These are phyloP conservation scores for Entomortierella chlamydospora DNA, from an alignment of 192 early-diverging fungal species.

Conservation along the genomic window DNA sequence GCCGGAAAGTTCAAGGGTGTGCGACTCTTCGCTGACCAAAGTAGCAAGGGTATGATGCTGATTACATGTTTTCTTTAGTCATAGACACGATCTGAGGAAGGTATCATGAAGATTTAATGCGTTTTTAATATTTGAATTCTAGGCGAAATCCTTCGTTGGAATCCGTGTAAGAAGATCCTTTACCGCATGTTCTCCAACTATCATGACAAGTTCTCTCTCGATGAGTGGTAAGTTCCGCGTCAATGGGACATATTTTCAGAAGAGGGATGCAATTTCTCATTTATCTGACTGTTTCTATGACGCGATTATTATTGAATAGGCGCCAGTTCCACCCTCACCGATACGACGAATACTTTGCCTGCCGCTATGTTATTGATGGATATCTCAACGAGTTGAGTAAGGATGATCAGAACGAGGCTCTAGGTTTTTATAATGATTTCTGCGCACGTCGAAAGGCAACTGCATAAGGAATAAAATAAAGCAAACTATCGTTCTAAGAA, in stretches of 20 bases:
- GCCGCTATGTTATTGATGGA: conserved; percentile 35
- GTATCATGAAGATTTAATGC: not conserved
- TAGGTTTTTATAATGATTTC: no score
- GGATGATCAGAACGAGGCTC: conserved; percentile 1
- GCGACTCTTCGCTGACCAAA: conserved; percentile 43
- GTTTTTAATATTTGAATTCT: conserved; percentile 2
- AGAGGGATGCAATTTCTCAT: no score
- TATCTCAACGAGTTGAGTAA: conserved; percentile 3
- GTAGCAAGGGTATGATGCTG: conserved; percentile 3
- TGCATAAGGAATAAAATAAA: no score
- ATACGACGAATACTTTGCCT: conserved; percentile 34
- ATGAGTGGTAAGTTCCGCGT: conserved; percentile 21
- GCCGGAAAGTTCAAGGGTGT: conserved; percentile 34
- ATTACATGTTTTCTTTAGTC: not conserved
- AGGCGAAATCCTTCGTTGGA: conserved; percentile 26
- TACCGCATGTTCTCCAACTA: conserved; percentile 45
- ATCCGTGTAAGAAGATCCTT: conserved; percentile 35
- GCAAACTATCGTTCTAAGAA: no score
- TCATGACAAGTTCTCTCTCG: conserved; percentile 26
- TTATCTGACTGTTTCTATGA: not conserved
- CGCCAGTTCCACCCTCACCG: conserved; percentile 25
- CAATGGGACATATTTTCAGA: not conserved
- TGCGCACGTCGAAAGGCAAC: no score
- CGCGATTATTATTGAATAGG: conserved; percentile 1
- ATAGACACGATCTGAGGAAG: no score